Percentiles rank a stretch among this genome's conserved stretches.
These are phyloP conservation scores for Curvularia lunata DNA, from an alignment of 2,329 filamentous ascomycete genomes.

Conservation along the genomic window DNA sequence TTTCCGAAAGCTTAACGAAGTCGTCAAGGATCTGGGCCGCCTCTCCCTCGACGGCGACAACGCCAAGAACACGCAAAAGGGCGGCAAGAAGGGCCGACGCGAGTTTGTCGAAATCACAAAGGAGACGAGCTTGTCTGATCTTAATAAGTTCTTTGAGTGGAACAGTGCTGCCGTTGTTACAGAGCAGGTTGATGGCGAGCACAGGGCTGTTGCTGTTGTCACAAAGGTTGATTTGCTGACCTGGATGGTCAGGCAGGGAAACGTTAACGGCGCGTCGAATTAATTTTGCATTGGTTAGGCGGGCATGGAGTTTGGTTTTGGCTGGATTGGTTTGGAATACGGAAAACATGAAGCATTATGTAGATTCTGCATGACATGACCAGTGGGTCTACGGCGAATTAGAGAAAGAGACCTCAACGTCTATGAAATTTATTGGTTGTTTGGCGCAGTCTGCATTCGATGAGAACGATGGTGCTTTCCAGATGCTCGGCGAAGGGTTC, in stretches of 20 bases:
- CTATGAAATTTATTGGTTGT: neutral
- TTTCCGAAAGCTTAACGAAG: constrained; percentile 84
- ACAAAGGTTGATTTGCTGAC: constrained; percentile 96
- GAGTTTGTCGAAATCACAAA: constrained; percentile 94
- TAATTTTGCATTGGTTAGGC: constrained; percentile 1
- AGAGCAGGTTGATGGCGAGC: constrained; percentile 66
- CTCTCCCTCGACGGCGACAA: constrained; percentile 41
- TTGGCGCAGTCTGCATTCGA: neutral
- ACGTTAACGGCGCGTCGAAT: constrained; percentile 9
- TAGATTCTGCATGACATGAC: neutral
- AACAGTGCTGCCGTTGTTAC: constrained; percentile 96
- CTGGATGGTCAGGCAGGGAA: constrained; percentile 72
- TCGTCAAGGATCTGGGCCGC: constrained; percentile 74
- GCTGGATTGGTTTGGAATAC: neutral
- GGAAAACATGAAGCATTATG: neutral
- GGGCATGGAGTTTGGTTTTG: neutral
- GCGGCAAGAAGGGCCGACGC: constrained; percentile 46
- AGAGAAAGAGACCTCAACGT: constrained; percentile 9
- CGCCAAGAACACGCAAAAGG: constrained; percentile 23
- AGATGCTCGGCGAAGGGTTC: neutral
- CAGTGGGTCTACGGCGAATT: neutral
- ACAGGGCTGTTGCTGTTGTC: constrained; percentile 86
- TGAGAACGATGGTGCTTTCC: neutral
- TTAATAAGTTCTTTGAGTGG: constrained; percentile 97
- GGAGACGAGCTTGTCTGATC: constrained; percentile 80